Evolutionary conservation across 441 rosid species (phyloP).

Genomic region (Kokia cookei): DNA sequence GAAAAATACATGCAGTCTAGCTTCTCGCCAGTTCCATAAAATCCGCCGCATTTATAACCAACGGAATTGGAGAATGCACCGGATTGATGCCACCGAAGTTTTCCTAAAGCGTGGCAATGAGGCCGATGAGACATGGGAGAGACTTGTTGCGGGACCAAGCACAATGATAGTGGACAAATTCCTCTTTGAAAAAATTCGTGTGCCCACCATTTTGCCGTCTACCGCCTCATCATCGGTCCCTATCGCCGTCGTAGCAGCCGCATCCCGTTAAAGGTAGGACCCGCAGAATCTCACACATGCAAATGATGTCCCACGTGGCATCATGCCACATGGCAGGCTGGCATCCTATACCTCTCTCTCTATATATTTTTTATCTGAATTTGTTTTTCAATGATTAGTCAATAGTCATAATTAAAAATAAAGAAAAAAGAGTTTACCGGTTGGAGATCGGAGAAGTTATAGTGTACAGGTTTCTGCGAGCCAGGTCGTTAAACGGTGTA

Average conservation of each 20-base stretch:
- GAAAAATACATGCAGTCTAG: slow-evolving; percentile 44
- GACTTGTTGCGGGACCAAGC: slow-evolving; percentile 49
- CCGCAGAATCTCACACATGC: neutral
- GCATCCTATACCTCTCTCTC: neutral
- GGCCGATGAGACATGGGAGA: slow-evolving; percentile 67
- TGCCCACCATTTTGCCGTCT: slow-evolving; percentile 20
- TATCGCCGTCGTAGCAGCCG: slow-evolving; percentile 42
- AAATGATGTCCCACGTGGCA: slow-evolving; percentile 17
- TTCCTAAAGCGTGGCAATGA: slow-evolving; percentile 42
- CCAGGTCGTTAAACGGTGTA: slow-evolving; percentile 5
- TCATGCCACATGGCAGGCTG: neutral
- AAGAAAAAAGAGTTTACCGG: neutral
- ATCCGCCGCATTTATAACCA: slow-evolving; percentile 37
- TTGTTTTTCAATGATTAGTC: neutral
- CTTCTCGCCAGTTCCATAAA: slow-evolving; percentile 54
- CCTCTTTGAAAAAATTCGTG: slow-evolving; percentile 22
- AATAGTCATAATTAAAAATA: neutral
- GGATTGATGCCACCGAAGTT: slow-evolving; percentile 67
- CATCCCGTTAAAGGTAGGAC: slow-evolving; percentile 28
- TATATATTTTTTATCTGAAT: neutral
- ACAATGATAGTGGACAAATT: slow-evolving; percentile 41
- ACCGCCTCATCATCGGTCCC: slow-evolving; percentile 18
- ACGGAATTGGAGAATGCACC: slow-evolving; percentile 65
- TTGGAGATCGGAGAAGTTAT: neutral
- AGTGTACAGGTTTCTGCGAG: neutral